Evolutionary conservation across 371 early-diverging fungal genomes (phyloP).

Genomic region (Zychaea mexicana): DNA sequence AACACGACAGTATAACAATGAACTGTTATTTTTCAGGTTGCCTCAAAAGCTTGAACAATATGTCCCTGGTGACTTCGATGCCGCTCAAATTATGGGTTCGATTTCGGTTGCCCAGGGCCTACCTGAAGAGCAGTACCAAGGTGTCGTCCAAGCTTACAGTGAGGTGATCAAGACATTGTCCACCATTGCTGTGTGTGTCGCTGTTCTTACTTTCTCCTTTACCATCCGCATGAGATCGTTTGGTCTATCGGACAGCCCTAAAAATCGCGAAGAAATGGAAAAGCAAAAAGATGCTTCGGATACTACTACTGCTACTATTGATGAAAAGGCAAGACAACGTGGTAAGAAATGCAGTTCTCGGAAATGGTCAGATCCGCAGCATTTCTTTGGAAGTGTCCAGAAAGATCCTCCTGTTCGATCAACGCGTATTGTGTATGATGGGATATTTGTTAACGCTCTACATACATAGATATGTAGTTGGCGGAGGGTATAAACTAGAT

Average conservation of each 20-base stretch:
- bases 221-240: conserved; percentile 34
- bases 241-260: conserved; percentile 14
- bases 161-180: conserved; percentile 28
- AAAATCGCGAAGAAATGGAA: not conserved
- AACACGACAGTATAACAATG: not conserved
- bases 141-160: conserved; percentile 28
- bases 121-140: conserved; percentile 31
- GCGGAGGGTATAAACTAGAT: too few relatives aligned
- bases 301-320: not conserved
- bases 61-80: conserved; percentile 40
- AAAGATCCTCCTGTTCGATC: too few relatives aligned
- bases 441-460: too few relatives aligned
- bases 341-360: too few relatives aligned
- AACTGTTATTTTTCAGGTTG: conserved; percentile 8
- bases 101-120: conserved; percentile 25
- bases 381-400: too few relatives aligned
- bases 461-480: too few relatives aligned
- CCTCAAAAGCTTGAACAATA: conserved; percentile 29
- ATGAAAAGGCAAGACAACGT: too few relatives aligned
- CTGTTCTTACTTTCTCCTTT: conserved; percentile 18
- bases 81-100: conserved; percentile 22
- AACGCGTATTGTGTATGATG: too few relatives aligned
- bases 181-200: conserved; percentile 22
- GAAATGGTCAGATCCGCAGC: too few relatives aligned
- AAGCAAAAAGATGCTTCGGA: not conserved